Base-by-base conservation (phyloP, 192 early-diverging fungal species). In the Lobulomyces angularis region DNA sequence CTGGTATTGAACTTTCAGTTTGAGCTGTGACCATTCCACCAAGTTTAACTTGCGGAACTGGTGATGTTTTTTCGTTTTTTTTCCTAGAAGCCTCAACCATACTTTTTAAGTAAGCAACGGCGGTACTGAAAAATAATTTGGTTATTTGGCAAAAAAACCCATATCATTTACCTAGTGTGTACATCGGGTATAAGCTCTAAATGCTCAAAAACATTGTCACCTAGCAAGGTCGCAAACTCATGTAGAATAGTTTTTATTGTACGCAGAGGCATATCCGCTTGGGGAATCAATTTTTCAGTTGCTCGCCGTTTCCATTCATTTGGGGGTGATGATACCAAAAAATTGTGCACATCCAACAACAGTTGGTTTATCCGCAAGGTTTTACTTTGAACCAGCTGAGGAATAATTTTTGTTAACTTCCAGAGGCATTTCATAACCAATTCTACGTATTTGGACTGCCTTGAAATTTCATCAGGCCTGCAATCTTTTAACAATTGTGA, bases 371-470 rank as follows among this genome's bases (percentile, higher is more conserved):
- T 60, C n/a, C 71, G 61, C 3, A 91, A 48, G 25, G 61, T 65
- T 23, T 74, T 62, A 5, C 62, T 49, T 3, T 75, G 47, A 2
- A 93, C 44, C 20, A 87, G 77, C 23, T 78, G 59, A 22, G 82
- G 70, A 36, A 97, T 64, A 3, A 77, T 56, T 63, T 95, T 96
- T 20, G 91, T 82, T 24, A 94, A 52, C 46, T 92, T 90, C 95
- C 95, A 98, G 31, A 98, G 47, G 41, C 95, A 98, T 57, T 89
- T 90, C 84, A 95, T 90, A 12, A 85, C 77, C 24, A 94, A 57
- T 51, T 97, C 89, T 22, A 79, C 83, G 51, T 82, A 81, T 50
- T 83, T 83, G 18, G 74, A 67, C 48, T 84, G 59, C 12, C 67
- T 51, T 0, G 30, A 33, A 3, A 41, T 55, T 27, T 71, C 54